Conservation (phyloP, 768 basidiomycete species). For the Leucocoprinus sp. region DNA sequence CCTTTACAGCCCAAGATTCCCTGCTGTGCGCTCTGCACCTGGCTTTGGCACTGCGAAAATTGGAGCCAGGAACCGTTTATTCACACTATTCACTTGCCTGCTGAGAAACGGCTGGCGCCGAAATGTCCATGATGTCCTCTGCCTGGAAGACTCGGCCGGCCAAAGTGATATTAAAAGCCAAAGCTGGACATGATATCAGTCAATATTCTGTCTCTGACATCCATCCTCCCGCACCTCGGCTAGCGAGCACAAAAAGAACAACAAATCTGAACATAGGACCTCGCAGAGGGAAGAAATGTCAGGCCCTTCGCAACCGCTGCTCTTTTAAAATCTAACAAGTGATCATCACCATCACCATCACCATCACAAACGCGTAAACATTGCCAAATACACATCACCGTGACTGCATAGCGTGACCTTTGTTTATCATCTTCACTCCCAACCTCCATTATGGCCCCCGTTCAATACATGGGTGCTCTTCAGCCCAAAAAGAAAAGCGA, state of each 20-base stretch:
- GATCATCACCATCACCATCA: conserved; percentile 16
- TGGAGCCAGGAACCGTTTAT: neutral
- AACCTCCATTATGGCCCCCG: conserved; percentile 32
- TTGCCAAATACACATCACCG: conserved; percentile 16
- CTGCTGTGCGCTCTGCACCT: conserved; percentile 21
- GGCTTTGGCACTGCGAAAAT: conserved; percentile 25
- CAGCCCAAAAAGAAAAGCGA: conserved; percentile 64
- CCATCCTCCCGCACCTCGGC: conserved; percentile 40
- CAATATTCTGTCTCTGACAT: neutral
- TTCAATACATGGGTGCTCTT: conserved; percentile 43
- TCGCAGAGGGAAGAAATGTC: conserved; percentile 12
- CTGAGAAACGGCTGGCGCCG: no score
- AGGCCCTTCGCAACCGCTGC: no score
- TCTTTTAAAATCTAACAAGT: neutral
- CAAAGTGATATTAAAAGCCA: conserved; percentile 44
- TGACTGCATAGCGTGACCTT: conserved; percentile 18
- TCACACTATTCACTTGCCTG: conserved; percentile 22
- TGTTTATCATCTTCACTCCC: conserved; percentile 18
- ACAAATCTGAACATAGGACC: conserved; percentile 17
- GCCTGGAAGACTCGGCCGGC: conserved; percentile 25
- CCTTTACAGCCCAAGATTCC: conserved; percentile 33
- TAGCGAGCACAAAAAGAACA: conserved; percentile 39
- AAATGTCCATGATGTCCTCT: no score
- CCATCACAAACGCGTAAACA: conserved; percentile 23
- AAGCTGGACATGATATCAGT: conserved; percentile 17